phyloP scores from a whole-genome alignment of 2,329 filamentous ascomycete genomes.

The Claviceps pusilla region DNA sequence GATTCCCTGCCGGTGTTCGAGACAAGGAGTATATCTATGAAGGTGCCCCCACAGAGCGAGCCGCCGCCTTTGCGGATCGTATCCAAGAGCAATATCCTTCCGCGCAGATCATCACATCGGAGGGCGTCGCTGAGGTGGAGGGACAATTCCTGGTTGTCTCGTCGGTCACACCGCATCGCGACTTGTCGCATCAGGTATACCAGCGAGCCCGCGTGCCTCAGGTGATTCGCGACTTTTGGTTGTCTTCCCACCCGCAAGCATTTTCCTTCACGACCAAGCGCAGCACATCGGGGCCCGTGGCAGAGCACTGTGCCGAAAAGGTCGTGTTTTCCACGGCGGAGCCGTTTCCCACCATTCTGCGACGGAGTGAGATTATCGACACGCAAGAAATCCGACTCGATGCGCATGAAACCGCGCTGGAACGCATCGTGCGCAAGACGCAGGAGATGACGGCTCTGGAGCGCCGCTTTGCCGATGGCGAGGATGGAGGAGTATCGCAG shows the following conservation, averaged over 20 bases:
- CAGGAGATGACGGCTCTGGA: slow-evolving; percentile 67
- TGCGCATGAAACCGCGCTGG: slow-evolving; percentile 74
- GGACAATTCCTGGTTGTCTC: slow-evolving; percentile 81
- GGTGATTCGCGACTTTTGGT: slow-evolving; percentile 70
- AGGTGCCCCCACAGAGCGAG: slow-evolving; percentile 59
- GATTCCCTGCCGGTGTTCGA: slow-evolving; percentile 64
- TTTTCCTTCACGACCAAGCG: slow-evolving; percentile 68
- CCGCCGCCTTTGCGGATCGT: slow-evolving; percentile 71
- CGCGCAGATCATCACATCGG: slow-evolving; percentile 61
- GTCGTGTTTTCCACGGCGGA: slow-evolving; percentile 70
- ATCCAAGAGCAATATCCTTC: slow-evolving; percentile 83
- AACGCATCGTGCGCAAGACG: slow-evolving; percentile 81
- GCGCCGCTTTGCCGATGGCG: slow-evolving; percentile 56
- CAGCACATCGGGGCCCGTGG: slow-evolving; percentile 51
- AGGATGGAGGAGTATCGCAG: slow-evolving; percentile 52
- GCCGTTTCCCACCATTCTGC: slow-evolving; percentile 77
- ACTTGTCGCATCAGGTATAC: slow-evolving; percentile 69
- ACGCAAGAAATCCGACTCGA: slow-evolving; percentile 51
- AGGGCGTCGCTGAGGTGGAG: slow-evolving; percentile 63
- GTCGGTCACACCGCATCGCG: slow-evolving; percentile 65
- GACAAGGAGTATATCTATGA: slow-evolving; percentile 93
- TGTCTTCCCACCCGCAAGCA: slow-evolving; percentile 59
- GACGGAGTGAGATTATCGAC: slow-evolving; percentile 69
- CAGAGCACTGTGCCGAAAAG: slow-evolving; percentile 71
- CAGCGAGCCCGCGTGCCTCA: slow-evolving; percentile 75